Percentiles rank a stretch among this genome's conserved stretches.
phyloP scores from a whole-genome alignment of 352 stramenopile species.

The Bremia lactucae region DNA sequence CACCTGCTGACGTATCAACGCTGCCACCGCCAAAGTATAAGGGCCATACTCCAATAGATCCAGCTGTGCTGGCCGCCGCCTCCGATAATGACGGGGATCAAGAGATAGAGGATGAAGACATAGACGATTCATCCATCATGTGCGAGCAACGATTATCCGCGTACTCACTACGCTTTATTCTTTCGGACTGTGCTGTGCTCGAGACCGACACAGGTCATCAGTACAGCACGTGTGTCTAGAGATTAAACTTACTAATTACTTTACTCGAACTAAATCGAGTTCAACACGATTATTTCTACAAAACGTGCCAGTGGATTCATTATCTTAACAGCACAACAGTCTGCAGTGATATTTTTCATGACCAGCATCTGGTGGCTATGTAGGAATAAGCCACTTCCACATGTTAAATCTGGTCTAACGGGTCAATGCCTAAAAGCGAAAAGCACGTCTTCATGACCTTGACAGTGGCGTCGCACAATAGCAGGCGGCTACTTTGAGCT shows the following conservation, averaged over 20 bases:
- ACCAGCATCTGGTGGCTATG: too few relatives aligned
- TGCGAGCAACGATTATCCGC: slow-evolving; percentile 38
- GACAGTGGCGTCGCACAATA: slow-evolving; percentile 93
- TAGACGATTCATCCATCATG: slow-evolving; percentile 22
- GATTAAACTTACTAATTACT: slow-evolving; percentile 8
- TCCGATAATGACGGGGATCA: slow-evolving; percentile 40
- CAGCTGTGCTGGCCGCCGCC: slow-evolving; percentile 39
- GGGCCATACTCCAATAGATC: slow-evolving; percentile 32
- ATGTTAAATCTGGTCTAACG: slow-evolving; percentile 90
- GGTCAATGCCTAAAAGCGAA: slow-evolving; percentile 88
- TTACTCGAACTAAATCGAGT: slow-evolving; percentile 9
- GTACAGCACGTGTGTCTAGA: slow-evolving; percentile 33
- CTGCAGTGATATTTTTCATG: too few relatives aligned
- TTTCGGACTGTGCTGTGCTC: slow-evolving; percentile 63
- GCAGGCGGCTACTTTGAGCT: slow-evolving; percentile 92
- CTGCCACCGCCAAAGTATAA: slow-evolving; percentile 36
- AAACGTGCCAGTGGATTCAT: too few relatives aligned
- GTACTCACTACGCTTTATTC: slow-evolving; percentile 75
- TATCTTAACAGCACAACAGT: too few relatives aligned
- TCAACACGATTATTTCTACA: too few relatives aligned
- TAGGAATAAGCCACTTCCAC: too few relatives aligned
- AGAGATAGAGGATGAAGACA: slow-evolving; percentile 36
- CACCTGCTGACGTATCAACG: slow-evolving; percentile 37
- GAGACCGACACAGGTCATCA: slow-evolving; percentile 49
- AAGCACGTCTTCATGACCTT: slow-evolving; percentile 93